Evolutionary conservation across 768 basidiomycete species (phyloP), one percentile per base, ranked within the genome.

Genomic region (Punctularia strigosozonata): DNA sequence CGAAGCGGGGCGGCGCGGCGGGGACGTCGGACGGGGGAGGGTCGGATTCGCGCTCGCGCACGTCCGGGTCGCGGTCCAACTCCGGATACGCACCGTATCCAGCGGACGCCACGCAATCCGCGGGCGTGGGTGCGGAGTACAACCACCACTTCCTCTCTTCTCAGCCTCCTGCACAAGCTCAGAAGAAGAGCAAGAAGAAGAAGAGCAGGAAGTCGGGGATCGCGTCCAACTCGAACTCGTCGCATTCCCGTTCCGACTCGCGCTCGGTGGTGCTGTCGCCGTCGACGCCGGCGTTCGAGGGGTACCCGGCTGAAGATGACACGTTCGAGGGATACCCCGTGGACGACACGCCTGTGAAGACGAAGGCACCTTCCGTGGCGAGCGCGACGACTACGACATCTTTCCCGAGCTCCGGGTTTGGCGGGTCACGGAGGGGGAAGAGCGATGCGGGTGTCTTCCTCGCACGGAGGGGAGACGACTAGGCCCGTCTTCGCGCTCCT

Each of bases 31-130:
- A 51, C 0, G 52, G 60, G 2, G 53, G 50, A 4, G 71, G 68
- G 19, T 80, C 79, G 0, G 73, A 77, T 42, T 77, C 75, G 4
- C 71, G 68, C 25, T 80, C 77, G 3, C 68, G 72, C 23, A 79
- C 78, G 0, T 77, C 77, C 4, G 56, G 70, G 4, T 75, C 73
- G 0, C 33, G 58, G 20, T 66, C 66, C 19, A 44, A 48, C 23
- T 50, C 52, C 19, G 52, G 50, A 31, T 15, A 38, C 19, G 34
- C 44, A 15, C n/a, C n/a, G n/a, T n/a, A n/a, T n/a, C 37, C 48
- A 34, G 38, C 39, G 51, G 6, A 39, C 50, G 26, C 47, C 41
- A 5, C 28, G 14, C 13, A 32, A 22, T 23, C 31, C 22, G 39
- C 36, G 31, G 13, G 7, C 25, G 5, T 21, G 3, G 6, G 41